These are phyloP conservation scores for Umbelopsis sp. DNA, from an alignment of 192 early-diverging fungal genomes.

Conservation along the genomic window DNA sequence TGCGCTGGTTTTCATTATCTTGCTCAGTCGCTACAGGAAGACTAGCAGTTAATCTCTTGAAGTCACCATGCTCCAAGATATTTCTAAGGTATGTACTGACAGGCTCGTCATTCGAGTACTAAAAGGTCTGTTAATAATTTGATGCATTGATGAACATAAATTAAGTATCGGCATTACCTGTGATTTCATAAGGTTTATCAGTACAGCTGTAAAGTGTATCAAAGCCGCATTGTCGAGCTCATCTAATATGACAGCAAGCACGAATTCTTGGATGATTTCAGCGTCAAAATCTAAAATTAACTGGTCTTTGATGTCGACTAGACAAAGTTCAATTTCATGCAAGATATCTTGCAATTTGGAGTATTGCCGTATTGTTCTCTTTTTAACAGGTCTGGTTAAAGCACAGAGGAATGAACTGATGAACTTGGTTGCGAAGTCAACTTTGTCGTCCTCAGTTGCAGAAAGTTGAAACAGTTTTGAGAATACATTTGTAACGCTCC, in stretches of 20 bases:
- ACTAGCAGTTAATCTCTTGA: slow-evolving; percentile 39
- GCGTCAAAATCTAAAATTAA: slow-evolving; percentile 18
- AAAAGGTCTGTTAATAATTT: background rate
- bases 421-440: background rate
- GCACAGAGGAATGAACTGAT: background rate
- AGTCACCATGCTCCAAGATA: slow-evolving; percentile 43
- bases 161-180: too few relatives aligned
- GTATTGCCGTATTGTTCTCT: background rate
- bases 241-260: slow-evolving; percentile 41
- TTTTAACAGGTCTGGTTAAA: background rate
- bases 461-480: background rate
- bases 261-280: slow-evolving; percentile 41
- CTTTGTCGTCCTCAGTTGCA: background rate
- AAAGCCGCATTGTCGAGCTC: slow-evolving; percentile 42
- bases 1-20: slow-evolving; percentile 38
- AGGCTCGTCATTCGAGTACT: slow-evolving; percentile 32
- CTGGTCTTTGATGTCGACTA: background rate
- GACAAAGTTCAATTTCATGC: background rate
- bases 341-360: background rate
- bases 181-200: slow-evolving; percentile 43
- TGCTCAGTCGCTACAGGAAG: slow-evolving; percentile 27
- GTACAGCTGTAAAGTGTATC: slow-evolving; percentile 38
- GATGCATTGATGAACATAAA: too few relatives aligned
- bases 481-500: background rate
- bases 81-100: slow-evolving; percentile 40